Evolutionary conservation across 2,329 filamentous ascomycete genomes (phyloP), one percentile per base, ranked within the genome.

Genomic region (Colletotrichum sp.): DNA sequence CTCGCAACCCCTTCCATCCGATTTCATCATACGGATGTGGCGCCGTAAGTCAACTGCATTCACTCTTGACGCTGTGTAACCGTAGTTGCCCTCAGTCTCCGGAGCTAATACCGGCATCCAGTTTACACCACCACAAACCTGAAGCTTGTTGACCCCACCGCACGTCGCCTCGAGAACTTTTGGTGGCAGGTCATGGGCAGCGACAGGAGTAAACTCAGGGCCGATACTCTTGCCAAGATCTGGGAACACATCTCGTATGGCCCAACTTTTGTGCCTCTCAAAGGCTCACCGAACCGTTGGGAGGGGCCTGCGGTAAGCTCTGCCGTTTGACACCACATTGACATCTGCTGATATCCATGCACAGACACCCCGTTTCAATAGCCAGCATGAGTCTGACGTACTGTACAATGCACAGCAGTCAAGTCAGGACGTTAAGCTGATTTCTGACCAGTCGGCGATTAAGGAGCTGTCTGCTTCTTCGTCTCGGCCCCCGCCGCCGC

Each of bases 161-260:
- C 91, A 32, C 89, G 89, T 75, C 90, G 92, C 22, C 84, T 93
- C 25, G 91, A 93, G 80, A 91, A 92, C 79, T 92, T 92, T 78
- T 93, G 91, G 91, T 93, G 91, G 89, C 91, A 92, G 80, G 90
- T 93, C 70, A 91, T 90, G 88, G 91, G 91, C 39, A 93, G 92
- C 78, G 85, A 92, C 77, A 86, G 89, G 32, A 87, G 89, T 39
- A 81, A 87, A 69, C 85, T 92, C 64, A 89, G 89, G 63, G 91
- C 90, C 52, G 85, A 84, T 39, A 86, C 87, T 15, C 85, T 93
- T 62, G 91, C 92, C 72, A 87, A 83, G 76, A 83, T 92, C 7
- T 93, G 90, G 79, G 85, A 89, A 79, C 85, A 91, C 36, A 92
- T 93, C 62, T 92, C 91, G 1, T 86, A 87, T 62, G 91, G 91